phyloP scores from a whole-genome alignment of 2,329 filamentous ascomycete species.

The Penicillium rolfsii region DNA sequence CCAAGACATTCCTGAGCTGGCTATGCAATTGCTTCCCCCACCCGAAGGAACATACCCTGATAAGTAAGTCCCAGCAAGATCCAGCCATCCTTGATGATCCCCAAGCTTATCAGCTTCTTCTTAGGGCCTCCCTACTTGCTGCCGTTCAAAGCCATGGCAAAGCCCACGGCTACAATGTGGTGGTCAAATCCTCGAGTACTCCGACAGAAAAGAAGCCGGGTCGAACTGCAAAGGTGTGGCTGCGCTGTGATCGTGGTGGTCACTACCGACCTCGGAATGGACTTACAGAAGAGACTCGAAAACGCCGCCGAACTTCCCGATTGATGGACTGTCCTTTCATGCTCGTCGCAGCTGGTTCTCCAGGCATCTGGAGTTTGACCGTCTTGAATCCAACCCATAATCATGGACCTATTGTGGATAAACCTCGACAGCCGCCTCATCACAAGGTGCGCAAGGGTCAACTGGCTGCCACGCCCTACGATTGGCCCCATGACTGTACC shows the following conservation, averaged over 20 bases:
- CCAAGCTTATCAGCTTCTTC: conserved; percentile 11
- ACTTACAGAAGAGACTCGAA: conserved; percentile 50
- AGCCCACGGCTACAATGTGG: conserved; percentile 49
- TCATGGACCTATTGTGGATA: conserved; percentile 48
- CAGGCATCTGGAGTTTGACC: conserved; percentile 49
- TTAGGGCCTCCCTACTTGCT: conserved; percentile 42
- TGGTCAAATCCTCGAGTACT: conserved; percentile 52
- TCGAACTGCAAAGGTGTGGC: conserved; percentile 50
- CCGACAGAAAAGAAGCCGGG: conserved; percentile 51
- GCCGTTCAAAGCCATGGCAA: conserved; percentile 49
- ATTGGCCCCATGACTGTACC: conserved; percentile 52
- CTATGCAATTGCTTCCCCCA: conserved; percentile 47
- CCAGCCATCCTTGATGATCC: not conserved
- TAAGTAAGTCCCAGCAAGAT: conserved; percentile 34
- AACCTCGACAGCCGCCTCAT: conserved; percentile 45
- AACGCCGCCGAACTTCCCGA: conserved; percentile 48
- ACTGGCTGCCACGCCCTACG: conserved; percentile 46
- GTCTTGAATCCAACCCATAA: conserved; percentile 49
- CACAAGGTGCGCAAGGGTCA: conserved; percentile 51
- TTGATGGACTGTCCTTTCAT: conserved; percentile 52
- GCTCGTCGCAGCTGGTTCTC: conserved; percentile 48
- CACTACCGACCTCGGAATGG: conserved; percentile 51
- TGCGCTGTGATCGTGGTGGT: conserved; percentile 50
- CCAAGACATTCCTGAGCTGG: conserved; percentile 49
- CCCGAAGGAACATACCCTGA: conserved; percentile 51